Evolutionary conservation across 345 rosid genomes (phyloP), one percentile per base, ranked within the genome.

Genomic region (Nasturtium officinale): DNA sequence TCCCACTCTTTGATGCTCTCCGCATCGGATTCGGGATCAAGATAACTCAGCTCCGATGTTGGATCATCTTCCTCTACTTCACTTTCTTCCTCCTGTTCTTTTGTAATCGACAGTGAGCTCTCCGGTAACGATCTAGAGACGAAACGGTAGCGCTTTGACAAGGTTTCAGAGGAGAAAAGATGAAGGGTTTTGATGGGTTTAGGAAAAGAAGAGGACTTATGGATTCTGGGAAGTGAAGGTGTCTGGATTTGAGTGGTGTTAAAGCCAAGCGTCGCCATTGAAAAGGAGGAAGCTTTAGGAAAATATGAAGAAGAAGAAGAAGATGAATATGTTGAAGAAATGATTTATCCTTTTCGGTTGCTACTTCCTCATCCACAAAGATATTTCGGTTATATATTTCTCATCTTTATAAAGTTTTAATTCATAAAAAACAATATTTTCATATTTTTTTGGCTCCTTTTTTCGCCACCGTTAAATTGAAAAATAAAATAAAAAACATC

Each of bases 1-100:
- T 90, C 94, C 98, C 98, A 94, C 72, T 88, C 97, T 5, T 83
- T 80, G 61, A 94, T 83, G 81, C 92, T 79, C 33, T 73, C 82
- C 1, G 96, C 88, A 56, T 89, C 91, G 4, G 96, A 84, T 57
- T 91, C 89, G 0, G 85, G 85, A 78, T 91, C 98, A 4, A 94
- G 82, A 75, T 87, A 91, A 66, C 92, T 81, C 77, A 89, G 72
- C 70, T 89, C 98, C 3, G 87, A 77, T 4, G 94, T 87, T 7
- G 97, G 94, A 82, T 90, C 95, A 35, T 84, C 97, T 58, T 83
- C 89, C 29, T 73, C 66, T 16, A 57, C 67, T 40, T 75, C 82
- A 4, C 46, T 35, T 38, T 57, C 81, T 11, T 65, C 81, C 58
- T 85, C 82, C 60, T 85, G 79, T 65, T 85, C 82, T 71, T 85